phyloP scores from a whole-genome alignment of 2,329 filamentous ascomycete species.

The Fusarium newnesense region DNA sequence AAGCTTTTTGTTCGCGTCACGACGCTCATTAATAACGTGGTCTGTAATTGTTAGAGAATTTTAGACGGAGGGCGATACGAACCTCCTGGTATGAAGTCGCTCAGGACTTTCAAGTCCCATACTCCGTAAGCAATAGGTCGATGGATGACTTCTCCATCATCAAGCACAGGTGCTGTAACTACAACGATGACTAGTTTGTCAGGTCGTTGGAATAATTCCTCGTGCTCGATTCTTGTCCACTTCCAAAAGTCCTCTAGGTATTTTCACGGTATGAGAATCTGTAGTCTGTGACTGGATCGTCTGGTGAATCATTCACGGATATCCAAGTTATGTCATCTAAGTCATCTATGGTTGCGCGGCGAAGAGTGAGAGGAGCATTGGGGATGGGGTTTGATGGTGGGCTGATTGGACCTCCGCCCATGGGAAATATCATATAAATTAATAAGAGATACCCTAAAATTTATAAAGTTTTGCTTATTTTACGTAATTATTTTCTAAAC shows the following conservation, averaged over 20 bases:
- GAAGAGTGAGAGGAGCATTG: background rate
- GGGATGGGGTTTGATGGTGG: background rate
- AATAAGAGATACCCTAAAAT: background rate
- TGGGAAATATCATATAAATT: background rate
- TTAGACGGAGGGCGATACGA: rapidly evolving
- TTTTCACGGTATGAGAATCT: background rate
- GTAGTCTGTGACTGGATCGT: background rate
- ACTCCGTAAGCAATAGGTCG: background rate
- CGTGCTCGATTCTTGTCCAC: slow-evolving; percentile 18
- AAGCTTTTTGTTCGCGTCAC: background rate
- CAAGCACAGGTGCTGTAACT: background rate
- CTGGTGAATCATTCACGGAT: background rate
- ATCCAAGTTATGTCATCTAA: slow-evolving; percentile 1
- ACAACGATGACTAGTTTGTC: background rate
- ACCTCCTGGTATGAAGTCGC: slow-evolving; percentile 1
- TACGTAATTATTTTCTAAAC: background rate
- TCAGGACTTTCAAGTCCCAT: background rate
- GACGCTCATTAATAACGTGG: slow-evolving; percentile 7
- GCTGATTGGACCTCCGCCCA: background rate
- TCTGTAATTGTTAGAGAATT: background rate
- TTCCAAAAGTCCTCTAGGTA: slow-evolving; percentile 3
- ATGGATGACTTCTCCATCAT: background rate
- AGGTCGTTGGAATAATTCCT: background rate
- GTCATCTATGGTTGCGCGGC: background rate
- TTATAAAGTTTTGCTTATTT: background rate